Base-by-base conservation (phyloP, 2,329 filamentous ascomycete genomes). In the Stylonectria norvegica region DNA sequence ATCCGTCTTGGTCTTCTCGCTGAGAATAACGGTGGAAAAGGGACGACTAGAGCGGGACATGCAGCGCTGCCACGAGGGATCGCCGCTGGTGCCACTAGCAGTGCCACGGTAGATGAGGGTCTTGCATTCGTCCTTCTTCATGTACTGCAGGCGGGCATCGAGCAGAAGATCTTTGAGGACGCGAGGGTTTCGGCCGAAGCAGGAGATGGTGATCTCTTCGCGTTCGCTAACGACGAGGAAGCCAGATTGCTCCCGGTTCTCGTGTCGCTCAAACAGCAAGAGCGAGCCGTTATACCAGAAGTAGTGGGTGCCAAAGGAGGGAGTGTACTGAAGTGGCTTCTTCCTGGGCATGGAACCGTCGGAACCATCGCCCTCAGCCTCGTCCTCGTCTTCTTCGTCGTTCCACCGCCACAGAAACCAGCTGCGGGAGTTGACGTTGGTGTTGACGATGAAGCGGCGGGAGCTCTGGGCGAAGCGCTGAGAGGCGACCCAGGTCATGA, bases 401-500 rank as follows among this genome's bases (percentile, higher is more conserved):
- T 66, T 57, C 51, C 59, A 66, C 2, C 67, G 59, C 62, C 66
- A 75, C 14, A 78, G 52, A 40, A 64, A 69, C 67, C 71, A 78
- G 36, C 62, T 65, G 11, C 76, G 68, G 3, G 71, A 78, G 53
- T 71, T 76, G 23, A 81, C 56, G 51, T 76, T 77, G 5, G 80
- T 83, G 55, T 82, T 83, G 28, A 79, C 83, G 9, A 86, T 71
- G 48, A 85, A 83, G 31, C 73, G 72, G 11, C 79, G 77, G 0
- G 81, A 76, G 5, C 67, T 65, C 45, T 75, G 71, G 15, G 79
- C 71, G 49, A 86, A 85, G 4, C 65, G 60, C 60, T 87, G 83
- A 22, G 68, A 63, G 2, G 81, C 72, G 3, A 86, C 72, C 83
- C 83, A 87, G 18, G 71, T 72, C 80, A 86, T 85, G 28, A 86